phyloP scores from a whole-genome alignment of 108 stramenopile species.

The Cylindrotheca fusiformis region DNA sequence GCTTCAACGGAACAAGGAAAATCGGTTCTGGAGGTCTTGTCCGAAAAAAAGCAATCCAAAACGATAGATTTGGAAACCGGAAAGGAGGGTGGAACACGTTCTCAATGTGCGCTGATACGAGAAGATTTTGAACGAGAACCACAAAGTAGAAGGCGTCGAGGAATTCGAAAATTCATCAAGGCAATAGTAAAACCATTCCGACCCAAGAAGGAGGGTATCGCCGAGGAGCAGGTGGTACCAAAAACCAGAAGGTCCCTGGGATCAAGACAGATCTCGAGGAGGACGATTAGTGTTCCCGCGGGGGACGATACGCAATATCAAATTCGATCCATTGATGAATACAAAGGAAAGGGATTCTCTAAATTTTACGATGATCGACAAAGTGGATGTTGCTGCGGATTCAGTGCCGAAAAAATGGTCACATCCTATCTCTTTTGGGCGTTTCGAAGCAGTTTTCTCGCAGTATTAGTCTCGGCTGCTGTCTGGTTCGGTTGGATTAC shows the following conservation, averaged over 20 bases:
- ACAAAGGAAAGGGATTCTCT: not conserved
- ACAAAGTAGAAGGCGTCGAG: slow-evolving; percentile 4
- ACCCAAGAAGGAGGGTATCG: not conserved
- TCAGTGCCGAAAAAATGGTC: slow-evolving; percentile 13
- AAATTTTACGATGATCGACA: not conserved
- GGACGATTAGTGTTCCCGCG: not conserved
- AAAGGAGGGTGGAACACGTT: slow-evolving; percentile 1
- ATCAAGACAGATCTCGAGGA: not conserved
- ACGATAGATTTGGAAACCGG: slow-evolving; percentile 22
- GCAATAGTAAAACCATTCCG: not conserved
- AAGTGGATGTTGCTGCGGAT: not conserved
- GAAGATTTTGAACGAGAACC: slow-evolving; percentile 9
- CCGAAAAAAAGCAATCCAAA: slow-evolving; percentile 4
- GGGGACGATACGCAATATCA: slow-evolving; percentile 8
- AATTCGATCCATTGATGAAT: slow-evolving; percentile 2
- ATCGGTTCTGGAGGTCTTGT: not conserved
- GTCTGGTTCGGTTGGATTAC: slow-evolving; percentile 25
- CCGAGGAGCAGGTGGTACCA: not conserved
- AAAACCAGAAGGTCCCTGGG: not conserved
- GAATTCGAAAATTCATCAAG: not conserved
- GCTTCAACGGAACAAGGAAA: not conserved
- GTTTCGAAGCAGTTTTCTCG: slow-evolving; percentile 33
- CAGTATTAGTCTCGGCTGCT: slow-evolving; percentile 26
- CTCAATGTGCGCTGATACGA: slow-evolving; percentile 16
- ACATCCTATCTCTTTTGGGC: slow-evolving; percentile 34